Conservation (phyloP, 2,329 filamentous ascomycete genomes). For the Calycina marina region DNA sequence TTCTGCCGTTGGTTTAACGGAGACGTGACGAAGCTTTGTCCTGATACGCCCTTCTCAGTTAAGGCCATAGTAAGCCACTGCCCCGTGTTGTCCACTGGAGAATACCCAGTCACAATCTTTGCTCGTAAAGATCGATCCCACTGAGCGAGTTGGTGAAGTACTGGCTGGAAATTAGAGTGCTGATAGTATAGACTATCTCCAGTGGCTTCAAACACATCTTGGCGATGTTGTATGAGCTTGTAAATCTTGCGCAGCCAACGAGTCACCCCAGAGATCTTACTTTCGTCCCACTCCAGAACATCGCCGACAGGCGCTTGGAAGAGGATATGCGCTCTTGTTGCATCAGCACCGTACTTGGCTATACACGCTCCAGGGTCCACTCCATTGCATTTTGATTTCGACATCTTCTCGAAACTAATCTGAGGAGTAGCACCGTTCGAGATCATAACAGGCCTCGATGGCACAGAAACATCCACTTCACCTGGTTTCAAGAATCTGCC, state of each 20-base stretch:
- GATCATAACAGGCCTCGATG: slow-evolving; percentile 42
- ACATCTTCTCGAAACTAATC: slow-evolving; percentile 80
- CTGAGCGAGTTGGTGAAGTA: background rate
- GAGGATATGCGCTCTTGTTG: slow-evolving; percentile 72
- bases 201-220: too few species aligned
- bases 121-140: background rate
- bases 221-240: slow-evolving; percentile 6
- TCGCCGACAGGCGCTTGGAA: slow-evolving; percentile 79
- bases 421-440: slow-evolving; percentile 42
- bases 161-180: background rate
- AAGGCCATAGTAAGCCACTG: background rate
- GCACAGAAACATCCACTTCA: slow-evolving; percentile 52
- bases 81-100: slow-evolving; percentile 15
- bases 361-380: slow-evolving; percentile 68
- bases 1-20: slow-evolving; percentile 4
- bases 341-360: slow-evolving; percentile 63
- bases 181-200: background rate
- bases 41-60: background rate
- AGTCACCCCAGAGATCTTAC: slow-evolving; percentile 66
- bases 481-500: slow-evolving; percentile 64
- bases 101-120: slow-evolving; percentile 8
- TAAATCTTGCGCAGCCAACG: slow-evolving; percentile 60
- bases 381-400: slow-evolving; percentile 86
- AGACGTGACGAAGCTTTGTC: slow-evolving; percentile 17
- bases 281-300: slow-evolving; percentile 75